Conservation (phyloP, 2,329 filamentous ascomycete genomes). For the Hypocrella siamensis region DNA sequence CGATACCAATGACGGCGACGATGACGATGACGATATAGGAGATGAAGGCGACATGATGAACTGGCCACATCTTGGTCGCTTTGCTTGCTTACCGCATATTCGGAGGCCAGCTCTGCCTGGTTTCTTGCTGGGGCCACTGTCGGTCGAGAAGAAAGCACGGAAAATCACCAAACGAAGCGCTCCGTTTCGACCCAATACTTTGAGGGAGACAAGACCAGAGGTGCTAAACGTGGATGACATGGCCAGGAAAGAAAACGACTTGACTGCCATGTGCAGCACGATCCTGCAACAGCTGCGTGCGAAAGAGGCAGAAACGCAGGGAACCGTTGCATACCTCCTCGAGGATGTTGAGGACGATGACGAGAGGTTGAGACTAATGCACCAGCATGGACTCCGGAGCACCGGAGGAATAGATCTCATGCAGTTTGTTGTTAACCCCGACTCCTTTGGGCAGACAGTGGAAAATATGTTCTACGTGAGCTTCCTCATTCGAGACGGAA, state of each 20-base stretch:
- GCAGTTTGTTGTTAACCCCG: slow-evolving; percentile 78
- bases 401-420: slow-evolving; percentile 65
- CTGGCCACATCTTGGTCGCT: slow-evolving; percentile 71
- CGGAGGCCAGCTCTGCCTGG: slow-evolving; percentile 61
- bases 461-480: slow-evolving; percentile 96
- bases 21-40: slow-evolving; percentile 43
- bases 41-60: slow-evolving; percentile 66
- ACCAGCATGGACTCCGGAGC: slow-evolving; percentile 46
- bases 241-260: slow-evolving; percentile 59
- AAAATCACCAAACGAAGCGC: slow-evolving; percentile 55
- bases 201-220: slow-evolving; percentile 60
- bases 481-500: slow-evolving; percentile 81
- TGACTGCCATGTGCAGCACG: slow-evolving; percentile 63
- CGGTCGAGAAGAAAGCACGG: slow-evolving; percentile 70
- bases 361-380: slow-evolving; percentile 39
- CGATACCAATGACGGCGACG: slow-evolving; percentile 35
- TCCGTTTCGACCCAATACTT: slow-evolving; percentile 50
- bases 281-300: slow-evolving; percentile 49
- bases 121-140: slow-evolving; percentile 78
- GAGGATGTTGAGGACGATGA: slow-evolving; percentile 30
- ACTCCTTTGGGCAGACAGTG: slow-evolving; percentile 83
- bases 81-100: slow-evolving; percentile 59
- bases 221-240: slow-evolving; percentile 63
- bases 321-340: slow-evolving; percentile 25
- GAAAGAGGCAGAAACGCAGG: slow-evolving; percentile 30